Base-by-base conservation (phyloP, 2,329 filamentous ascomycete genomes). In the Botryotinia globosa region DNA sequence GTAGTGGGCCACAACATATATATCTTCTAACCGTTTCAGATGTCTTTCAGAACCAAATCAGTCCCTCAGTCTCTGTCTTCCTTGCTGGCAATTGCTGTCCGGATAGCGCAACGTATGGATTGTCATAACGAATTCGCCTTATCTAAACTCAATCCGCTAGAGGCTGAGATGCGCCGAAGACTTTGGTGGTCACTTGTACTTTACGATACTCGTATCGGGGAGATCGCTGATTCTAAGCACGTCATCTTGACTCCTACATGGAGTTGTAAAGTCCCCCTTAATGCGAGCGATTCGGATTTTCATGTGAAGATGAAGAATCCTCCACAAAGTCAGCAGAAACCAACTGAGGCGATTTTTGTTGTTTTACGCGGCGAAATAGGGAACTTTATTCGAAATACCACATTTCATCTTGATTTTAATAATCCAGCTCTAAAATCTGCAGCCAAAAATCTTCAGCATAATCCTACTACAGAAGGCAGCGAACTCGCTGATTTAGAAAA, bases 171-270 rank as follows among this genome's bases (percentile, higher is more conserved):
- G 81, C 87, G 91, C n/a, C 87, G 91, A 67, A 85, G 91, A 54
- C 82, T 94, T 1, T 93, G 91, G 91, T 94, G 91, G 91, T 88
- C 89, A 45, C 84, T 94, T 25, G 85, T 91, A 22, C 84, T 88
- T 39, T 91, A 92, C 75, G 92, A 94, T 80, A 85, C 87, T 74
- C 89, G 91, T 34, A 87, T 92, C 54, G 86, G 89, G 72, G 91
- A 93, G 79, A 87, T 93, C 80, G 86, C 88, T 5, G 87, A 87
- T 66, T 87, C 78, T 72, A 83, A 81, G 74, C 77, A 76, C 16
- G 73, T 79, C 2, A 79, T 76, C 3, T 73, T 86, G 22, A 74
- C 75, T 74, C 84, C 84, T 1, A 82, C 80, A 1, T 86, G 84
- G 84, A 87, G 89, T 77, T 88, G 87, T 80, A 86, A 84, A 74